Evolutionary conservation across 441 rosid species (phyloP).

Genomic region (Rhodomyrtus psidioides): DNA sequence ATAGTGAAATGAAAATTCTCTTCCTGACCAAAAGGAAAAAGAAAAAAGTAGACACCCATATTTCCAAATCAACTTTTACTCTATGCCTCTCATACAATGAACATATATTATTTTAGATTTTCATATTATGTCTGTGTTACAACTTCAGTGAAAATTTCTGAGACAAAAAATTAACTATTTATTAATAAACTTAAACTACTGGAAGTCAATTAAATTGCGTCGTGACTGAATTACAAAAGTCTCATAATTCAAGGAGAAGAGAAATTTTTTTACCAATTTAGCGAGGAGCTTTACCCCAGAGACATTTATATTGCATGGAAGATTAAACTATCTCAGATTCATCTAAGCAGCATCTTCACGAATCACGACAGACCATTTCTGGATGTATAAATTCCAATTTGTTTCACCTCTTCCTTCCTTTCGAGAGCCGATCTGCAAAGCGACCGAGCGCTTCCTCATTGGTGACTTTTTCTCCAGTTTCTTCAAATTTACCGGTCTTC

Average conservation of each 20-base stretch:
- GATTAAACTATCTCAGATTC: neutral
- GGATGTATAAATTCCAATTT: neutral
- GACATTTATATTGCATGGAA: too few relatives aligned
- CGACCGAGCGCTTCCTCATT: constrained; percentile 9
- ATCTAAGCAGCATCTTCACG: neutral
- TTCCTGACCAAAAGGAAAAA: too few relatives aligned
- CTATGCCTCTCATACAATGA: neutral
- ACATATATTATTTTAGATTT: neutral
- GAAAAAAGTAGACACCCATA: too few relatives aligned
- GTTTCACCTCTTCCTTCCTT: neutral
- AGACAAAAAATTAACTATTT: neutral
- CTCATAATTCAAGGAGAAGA: neutral
- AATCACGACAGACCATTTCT: neutral
- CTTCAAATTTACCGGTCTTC: constrained; percentile 15
- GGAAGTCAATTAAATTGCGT: neutral
- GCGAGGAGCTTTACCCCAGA: neutral
- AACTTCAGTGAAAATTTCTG: neutral
- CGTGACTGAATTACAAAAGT: neutral
- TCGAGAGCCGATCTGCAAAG: constrained; percentile 10
- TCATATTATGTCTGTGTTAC: neutral
- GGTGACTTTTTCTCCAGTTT: constrained; percentile 1
- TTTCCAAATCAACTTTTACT: neutral
- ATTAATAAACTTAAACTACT: neutral
- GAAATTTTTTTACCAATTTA: neutral
- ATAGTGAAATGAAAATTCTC: too few relatives aligned